Evolutionary conservation across 305 asterid genomes (phyloP), one percentile per base, ranked within the genome.

Genomic region (Fraxinus ornus): DNA sequence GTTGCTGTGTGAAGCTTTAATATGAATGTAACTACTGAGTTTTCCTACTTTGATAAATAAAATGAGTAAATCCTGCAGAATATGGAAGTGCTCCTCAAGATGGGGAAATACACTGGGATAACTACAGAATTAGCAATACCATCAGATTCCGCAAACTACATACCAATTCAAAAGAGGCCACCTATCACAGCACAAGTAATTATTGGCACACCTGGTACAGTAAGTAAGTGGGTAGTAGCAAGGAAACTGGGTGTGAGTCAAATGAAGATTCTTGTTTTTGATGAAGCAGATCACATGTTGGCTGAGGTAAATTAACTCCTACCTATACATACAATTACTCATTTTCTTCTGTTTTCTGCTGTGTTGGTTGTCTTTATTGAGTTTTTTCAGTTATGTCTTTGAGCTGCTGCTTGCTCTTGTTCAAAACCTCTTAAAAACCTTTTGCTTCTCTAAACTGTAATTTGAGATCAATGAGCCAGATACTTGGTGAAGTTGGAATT

Each of bases 191-290:
- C 93, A 5, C 99, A 95, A 83, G 94, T 95, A 37, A 84, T 95
- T 76, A 95, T 94, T 80, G 99, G 99, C 83, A 95, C 99, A 78
- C 99, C 99, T 81, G 99, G 99, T 68, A 95, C 99, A n/a, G 88
- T 95, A 78, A 81, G 81, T 60, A 92, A 89, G 84, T 91, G 97
- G 97, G 80, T 93, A 57, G n/a, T 85, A 7, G 89, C 90, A 21
- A 94, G 41, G 89, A 95, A 95, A 75, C 87, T 95, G 57, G 91
- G 98, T 82, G 73, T 90, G 93, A 88, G 89, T 85, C 90, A 78
- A 60, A 87, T 94, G 97, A 94, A 94, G 89, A 92, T 95, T 88
- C 95, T 94, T 2, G 99, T 95, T 78, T 95, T 92, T 92, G 99
- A 95, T 76, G 99, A 95, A 89, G 99, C 98, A 5, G 99, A 95